A percentile compares a stretch with the other conserved stretches of the same genome.
phyloP scores from a whole-genome alignment of 768 basidiomycete species.

The Lactarius indigo region DNA sequence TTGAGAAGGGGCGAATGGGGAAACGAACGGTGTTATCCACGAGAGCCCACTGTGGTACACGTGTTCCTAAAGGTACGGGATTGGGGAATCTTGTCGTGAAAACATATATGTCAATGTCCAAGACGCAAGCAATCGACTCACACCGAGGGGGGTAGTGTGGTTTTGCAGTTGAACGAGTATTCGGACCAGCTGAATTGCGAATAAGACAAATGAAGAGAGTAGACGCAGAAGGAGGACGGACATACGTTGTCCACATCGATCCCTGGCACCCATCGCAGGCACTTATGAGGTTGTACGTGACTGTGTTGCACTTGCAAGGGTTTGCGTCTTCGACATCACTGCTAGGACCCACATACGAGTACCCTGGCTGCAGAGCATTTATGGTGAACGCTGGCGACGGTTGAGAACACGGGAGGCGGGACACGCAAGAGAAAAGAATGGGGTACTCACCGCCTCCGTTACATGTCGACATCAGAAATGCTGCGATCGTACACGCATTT shows the following conservation, averaged over 20 bases:
- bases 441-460: slow-evolving; percentile 8
- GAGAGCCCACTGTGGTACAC: slow-evolving; percentile 7
- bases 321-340: background rate
- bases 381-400: slow-evolving; percentile 8
- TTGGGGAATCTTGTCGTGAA: slow-evolving; percentile 1
- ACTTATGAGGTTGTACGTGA: slow-evolving; percentile 16
- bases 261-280: slow-evolving; percentile 19
- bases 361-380: background rate
- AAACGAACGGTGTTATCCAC: background rate
- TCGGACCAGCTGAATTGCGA: background rate
- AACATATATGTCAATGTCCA: background rate
- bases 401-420: background rate
- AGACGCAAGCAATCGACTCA: background rate
- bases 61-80: background rate
- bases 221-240: background rate
- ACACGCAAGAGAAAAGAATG: background rate
- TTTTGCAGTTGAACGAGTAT: slow-evolving; percentile 9
- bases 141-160: background rate
- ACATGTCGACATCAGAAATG: slow-evolving; percentile 12
- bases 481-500: slow-evolving; percentile 12
- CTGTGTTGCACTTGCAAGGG: slow-evolving; percentile 17
- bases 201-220: background rate
- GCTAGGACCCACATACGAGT: slow-evolving; percentile 1
- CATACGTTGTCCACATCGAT: background rate
- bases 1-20: background rate